Evolutionary conservation across 148 eudicot genomes (phyloP).

Genomic region (Camellia japonica): DNA sequence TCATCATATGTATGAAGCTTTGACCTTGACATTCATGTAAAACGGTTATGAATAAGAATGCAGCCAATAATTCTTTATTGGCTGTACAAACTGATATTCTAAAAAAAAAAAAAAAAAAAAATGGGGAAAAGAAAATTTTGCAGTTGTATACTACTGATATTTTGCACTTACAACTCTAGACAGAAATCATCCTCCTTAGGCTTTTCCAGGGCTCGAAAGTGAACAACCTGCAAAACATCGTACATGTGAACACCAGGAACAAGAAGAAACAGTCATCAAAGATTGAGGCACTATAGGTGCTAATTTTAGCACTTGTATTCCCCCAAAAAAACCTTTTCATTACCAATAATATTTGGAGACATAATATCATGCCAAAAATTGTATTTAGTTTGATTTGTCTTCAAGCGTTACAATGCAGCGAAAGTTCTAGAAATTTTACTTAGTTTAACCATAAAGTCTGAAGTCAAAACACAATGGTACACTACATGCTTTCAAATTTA

Average conservation of each 20-base stretch:
- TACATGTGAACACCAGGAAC: conserved; percentile 16
- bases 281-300: background rate
- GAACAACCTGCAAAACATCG: conserved; percentile 58
- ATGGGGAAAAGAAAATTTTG: background rate
- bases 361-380: no score
- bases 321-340: background rate
- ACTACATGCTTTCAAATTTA: background rate
- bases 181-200: conserved; percentile 94
- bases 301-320: background rate
- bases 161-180: conserved; percentile 71
- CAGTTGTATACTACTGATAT: background rate
- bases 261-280: background rate
- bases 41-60: conserved; percentile 6
- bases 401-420: background rate
- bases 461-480: background rate
- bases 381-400: background rate
- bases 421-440: background rate
- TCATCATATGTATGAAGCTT: conserved; percentile 87
- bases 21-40: conserved; percentile 50
- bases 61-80: background rate
- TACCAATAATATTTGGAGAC: background rate
- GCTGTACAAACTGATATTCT: background rate
- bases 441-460: background rate
- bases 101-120: background rate
- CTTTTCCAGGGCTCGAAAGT: conserved; percentile 77